These are phyloP conservation scores for Metschnikowia similis DNA, from an alignment of 805 yeast genomes.

Conservation along the genomic window DNA sequence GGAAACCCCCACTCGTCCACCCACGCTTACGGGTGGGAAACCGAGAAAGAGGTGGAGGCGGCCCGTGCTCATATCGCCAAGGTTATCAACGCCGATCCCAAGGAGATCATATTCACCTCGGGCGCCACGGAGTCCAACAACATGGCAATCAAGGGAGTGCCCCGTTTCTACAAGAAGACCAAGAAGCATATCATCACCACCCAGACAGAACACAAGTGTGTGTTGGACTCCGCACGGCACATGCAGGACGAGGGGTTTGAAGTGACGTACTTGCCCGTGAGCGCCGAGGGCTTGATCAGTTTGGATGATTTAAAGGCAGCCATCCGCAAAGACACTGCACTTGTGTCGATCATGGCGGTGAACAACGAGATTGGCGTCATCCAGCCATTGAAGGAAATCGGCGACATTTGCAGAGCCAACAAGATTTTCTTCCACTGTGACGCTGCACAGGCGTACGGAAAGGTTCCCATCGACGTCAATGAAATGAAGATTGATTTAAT, in stretches of 20 bases:
- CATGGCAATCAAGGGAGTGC: slow-evolving; percentile 92
- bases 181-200: slow-evolving; percentile 93
- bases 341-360: slow-evolving; percentile 94
- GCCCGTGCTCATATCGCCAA: slow-evolving; percentile 82
- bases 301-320: slow-evolving; percentile 74
- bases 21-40: slow-evolving; percentile 98
- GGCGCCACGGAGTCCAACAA: slow-evolving; percentile 99
- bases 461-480: slow-evolving; percentile 88
- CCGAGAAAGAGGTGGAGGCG: slow-evolving; percentile 83
- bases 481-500: slow-evolving; percentile 86
- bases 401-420: slow-evolving; percentile 74
- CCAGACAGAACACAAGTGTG: slow-evolving; percentile 98
- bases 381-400: slow-evolving; percentile 94
- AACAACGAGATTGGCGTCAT: slow-evolving; percentile 97
- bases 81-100: slow-evolving; percentile 88
- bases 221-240: slow-evolving; percentile 92
- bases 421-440: slow-evolving; percentile 97
- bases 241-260: slow-evolving; percentile 96
- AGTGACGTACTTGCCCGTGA: slow-evolving; percentile 87
- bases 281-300: slow-evolving; percentile 71
- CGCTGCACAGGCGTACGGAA: slow-evolving; percentile 96
- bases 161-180: slow-evolving; percentile 83
- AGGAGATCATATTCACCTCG: slow-evolving; percentile 92
- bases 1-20: slow-evolving; percentile 98
- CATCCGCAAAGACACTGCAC: slow-evolving; percentile 84